These are phyloP conservation scores for Ophiognomonia clavigignenti-juglandacearum DNA, from an alignment of 2,329 filamentous ascomycete genomes.

Conservation along the genomic window DNA sequence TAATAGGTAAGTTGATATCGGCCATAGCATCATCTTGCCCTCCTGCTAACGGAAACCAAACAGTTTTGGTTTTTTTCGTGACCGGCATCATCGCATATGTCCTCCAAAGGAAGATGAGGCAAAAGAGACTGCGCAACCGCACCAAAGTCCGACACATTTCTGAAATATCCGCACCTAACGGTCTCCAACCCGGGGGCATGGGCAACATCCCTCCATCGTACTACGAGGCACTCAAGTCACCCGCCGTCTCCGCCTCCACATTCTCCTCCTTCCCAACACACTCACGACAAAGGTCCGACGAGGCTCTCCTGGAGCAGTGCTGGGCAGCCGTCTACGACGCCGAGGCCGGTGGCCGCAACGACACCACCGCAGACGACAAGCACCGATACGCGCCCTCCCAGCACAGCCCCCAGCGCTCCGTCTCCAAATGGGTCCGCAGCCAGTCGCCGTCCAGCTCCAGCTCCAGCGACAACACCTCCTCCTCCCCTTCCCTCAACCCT, in stretches of 20 bases:
- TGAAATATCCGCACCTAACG: constrained; percentile 6
- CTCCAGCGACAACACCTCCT: background rate
- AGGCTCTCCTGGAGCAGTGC: constrained; percentile 3
- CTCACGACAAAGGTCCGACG: background rate
- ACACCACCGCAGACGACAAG: background rate
- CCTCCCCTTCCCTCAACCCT: background rate
- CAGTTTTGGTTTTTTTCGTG: constrained; percentile 2
- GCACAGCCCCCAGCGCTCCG: background rate
- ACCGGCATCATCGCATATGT: background rate
- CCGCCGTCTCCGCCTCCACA: background rate
- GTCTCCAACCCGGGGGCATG: background rate
- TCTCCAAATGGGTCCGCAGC: constrained; percentile 4
- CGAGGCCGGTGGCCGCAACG: background rate
- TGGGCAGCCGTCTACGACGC: constrained; percentile 3
- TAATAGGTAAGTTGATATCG: too few species aligned
- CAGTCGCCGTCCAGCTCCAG: background rate
- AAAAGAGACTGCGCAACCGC: background rate
- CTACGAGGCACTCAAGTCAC: constrained; percentile 4
- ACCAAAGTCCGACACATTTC: constrained; percentile 1
- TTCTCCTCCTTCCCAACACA: background rate
- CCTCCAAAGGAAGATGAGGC: background rate
- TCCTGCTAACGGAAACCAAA: too few species aligned
- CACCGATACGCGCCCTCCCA: background rate
- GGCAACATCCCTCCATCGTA: constrained; percentile 4
- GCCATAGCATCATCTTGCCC: too few species aligned